Percentiles rank a stretch among this genome's conserved stretches.
Evolutionary conservation across 176 grass and related monocot species (phyloP).

Genomic region (Zizania latifolia): DNA sequence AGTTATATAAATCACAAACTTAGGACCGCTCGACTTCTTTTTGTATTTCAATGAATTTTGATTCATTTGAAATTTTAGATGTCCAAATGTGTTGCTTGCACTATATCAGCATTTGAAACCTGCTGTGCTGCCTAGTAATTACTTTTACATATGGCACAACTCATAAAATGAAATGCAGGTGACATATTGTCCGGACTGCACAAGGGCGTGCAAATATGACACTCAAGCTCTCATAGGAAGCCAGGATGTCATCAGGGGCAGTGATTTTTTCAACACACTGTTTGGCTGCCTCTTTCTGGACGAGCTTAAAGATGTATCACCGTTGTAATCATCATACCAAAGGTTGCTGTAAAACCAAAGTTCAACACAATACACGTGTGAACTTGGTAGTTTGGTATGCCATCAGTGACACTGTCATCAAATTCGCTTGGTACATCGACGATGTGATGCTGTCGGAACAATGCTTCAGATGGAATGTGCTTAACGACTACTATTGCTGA

Average conservation of each 20-base stretch:
- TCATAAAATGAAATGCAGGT: constrained; percentile 49
- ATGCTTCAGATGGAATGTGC: neutral
- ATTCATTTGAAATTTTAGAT: neutral
- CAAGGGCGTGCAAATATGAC: constrained; percentile 85
- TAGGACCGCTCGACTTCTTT: neutral
- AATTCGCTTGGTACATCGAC: neutral
- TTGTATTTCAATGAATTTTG: neutral
- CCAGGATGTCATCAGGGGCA: constrained; percentile 33
- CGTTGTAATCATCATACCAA: constrained; percentile 11
- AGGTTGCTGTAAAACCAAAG: constrained; percentile 5
- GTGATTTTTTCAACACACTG: constrained; percentile 74
- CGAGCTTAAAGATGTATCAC: constrained; percentile 56
- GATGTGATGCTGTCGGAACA: neutral
- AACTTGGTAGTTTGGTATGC: neutral
- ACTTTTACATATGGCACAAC: neutral
- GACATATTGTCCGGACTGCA: constrained; percentile 91
- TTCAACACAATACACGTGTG: neutral
- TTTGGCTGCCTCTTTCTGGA: constrained; percentile 91
- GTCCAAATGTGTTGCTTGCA: neutral
- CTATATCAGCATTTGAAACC: neutral
- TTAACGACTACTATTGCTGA: neutral
- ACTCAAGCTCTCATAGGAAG: constrained; percentile 47
- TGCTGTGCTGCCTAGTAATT: neutral
- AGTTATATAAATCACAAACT: neutral
- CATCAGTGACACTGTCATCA: neutral